Evolutionary conservation across 441 rosid genomes (phyloP), one percentile per base, ranked within the genome.

Genomic region (Dalechampia spathulata): DNA sequence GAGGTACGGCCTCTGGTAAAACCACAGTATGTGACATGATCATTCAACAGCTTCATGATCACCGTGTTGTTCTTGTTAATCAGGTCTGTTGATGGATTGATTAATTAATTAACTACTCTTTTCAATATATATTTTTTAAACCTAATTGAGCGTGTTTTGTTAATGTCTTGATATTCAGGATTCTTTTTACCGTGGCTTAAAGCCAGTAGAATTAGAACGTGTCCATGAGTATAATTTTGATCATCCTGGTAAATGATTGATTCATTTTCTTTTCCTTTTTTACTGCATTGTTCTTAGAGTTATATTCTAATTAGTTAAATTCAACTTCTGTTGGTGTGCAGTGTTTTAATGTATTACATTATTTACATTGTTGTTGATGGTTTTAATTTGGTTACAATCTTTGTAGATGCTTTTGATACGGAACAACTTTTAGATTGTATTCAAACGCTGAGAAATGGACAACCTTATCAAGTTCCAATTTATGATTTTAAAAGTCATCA

Each of bases 11-110:
- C 73, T 93, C 99, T 0, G 99, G 99, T 45, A 93, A 93, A 75
- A 93, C 99, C 14, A 93, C 97, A 0, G 99, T 93, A 21, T 93
- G 99, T 64, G 99, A 93, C 67, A 86, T 89, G 99, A 92, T 92
- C 52, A 92, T 92, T 65, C 97, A 92, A 59, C 95, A 89, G 68
- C 97, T 92, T 68, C 99, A 85, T 57, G 99, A 93, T 80, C 99
- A 93, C 66, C 95, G 99, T 1, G 87, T 89, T 58, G 99, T 93
- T 56, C 82, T 89, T 38, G 86, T 93, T 60, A 93, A 79, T 71
- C 99, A 93, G 99, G 97, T 92, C 52, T 58, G 36, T 52, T 67
- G 13, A 49, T 6, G 36, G 32, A 37, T 28, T 28, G 7, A 28
- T 28, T 36, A 36, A 36, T 10, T 36, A 28, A 36, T 36, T 36